These are phyloP conservation scores for Stygiomarasmius scandens DNA, from an alignment of 1,284 basidiomycete genomes.

Conservation along the genomic window DNA sequence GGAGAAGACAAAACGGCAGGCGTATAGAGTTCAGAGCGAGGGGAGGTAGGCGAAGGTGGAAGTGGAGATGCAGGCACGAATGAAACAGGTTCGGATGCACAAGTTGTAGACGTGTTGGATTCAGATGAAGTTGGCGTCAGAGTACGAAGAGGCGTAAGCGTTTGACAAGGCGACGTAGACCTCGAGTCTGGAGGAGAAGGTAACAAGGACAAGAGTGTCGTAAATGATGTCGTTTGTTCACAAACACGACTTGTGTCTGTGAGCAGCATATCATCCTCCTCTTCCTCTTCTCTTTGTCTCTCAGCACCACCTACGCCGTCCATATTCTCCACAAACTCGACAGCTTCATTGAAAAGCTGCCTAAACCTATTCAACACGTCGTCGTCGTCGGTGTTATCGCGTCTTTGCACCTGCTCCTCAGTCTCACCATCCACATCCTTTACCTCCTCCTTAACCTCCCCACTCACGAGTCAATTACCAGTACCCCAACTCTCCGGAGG, in stretches of 20 bases:
- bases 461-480: neutral
- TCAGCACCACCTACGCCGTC: neutral
- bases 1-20: neutral
- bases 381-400: neutral
- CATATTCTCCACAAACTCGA: neutral
- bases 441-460: neutral
- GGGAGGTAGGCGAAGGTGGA: too few relatives aligned
- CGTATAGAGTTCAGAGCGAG: too few relatives aligned
- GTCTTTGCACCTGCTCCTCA: too few relatives aligned
- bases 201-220: neutral
- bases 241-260: neutral
- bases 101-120: too few relatives aligned
- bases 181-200: neutral
- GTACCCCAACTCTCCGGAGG: too few relatives aligned
- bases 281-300: neutral
- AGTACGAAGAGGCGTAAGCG: too few relatives aligned
- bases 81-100: too few relatives aligned
- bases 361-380: neutral
- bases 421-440: neutral
- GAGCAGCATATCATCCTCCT: neutral
- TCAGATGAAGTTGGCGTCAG: too few relatives aligned
- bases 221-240: neutral
- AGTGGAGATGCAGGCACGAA: too few relatives aligned
- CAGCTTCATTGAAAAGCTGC: neutral
- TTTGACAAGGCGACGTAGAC: too few relatives aligned